phyloP scores from a whole-genome alignment of 495 filamentous ascomycete genomes.

The Melanomma pulvis-pyrius region DNA sequence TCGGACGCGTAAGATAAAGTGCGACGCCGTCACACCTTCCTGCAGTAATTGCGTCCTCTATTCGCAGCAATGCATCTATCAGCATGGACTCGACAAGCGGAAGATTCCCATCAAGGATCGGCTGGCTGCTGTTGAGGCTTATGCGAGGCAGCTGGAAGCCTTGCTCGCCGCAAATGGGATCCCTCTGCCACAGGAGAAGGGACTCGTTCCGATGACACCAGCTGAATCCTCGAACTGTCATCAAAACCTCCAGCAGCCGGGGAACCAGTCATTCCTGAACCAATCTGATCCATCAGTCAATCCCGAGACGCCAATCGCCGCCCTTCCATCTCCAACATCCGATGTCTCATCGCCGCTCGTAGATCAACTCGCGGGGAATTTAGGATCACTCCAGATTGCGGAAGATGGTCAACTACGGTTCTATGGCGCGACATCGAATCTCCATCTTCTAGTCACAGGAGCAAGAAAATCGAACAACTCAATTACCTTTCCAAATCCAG shows the following conservation, averaged over 20 bases:
- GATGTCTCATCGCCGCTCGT: not conserved
- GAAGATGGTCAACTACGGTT: not conserved
- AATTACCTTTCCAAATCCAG: not conserved
- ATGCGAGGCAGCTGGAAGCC: not conserved
- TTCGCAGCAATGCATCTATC: not conserved
- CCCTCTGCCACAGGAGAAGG: not conserved
- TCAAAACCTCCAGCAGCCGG: not conserved
- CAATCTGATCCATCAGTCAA: not conserved
- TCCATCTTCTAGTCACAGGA: no score
- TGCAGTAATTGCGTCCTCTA: not conserved
- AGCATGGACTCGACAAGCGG: not conserved
- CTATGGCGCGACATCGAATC: constrained; percentile 1
- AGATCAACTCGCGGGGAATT: not conserved
- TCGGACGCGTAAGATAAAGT: not conserved
- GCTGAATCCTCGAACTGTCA: not conserved
- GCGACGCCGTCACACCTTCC: not conserved
- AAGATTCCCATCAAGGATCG: not conserved
- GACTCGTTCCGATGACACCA: not conserved
- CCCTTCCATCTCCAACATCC: no score
- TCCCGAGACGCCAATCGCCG: no score
- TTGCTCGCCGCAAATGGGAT: not conserved
- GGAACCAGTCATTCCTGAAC: not conserved
- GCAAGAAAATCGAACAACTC: no score
- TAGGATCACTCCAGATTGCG: not conserved
- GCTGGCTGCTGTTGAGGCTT: not conserved